A percentile compares a stretch with the other conserved stretches of the same genome.
These are phyloP conservation scores for Dissophora globulifera DNA, from an alignment of 192 early-diverging fungal species.

Conservation along the genomic window DNA sequence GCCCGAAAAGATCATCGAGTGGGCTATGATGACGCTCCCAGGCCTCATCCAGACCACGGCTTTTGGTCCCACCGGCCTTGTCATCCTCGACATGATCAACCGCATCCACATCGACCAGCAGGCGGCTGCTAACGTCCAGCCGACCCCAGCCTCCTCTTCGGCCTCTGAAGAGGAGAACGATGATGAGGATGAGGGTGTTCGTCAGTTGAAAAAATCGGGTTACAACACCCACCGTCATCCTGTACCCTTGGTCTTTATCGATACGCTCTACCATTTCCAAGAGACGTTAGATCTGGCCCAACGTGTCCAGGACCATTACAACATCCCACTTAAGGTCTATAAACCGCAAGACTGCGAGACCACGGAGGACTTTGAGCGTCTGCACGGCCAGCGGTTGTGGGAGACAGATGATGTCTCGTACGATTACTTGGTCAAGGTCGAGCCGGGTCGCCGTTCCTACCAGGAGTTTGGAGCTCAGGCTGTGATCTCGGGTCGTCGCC, in stretches of 20 bases:
- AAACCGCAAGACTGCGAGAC: constrained; percentile 73
- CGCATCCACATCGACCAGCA: constrained; percentile 69
- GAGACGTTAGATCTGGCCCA: constrained; percentile 88
- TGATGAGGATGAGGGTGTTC: constrained; percentile 28
- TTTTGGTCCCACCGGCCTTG: constrained; percentile 92
- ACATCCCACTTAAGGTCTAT: constrained; percentile 75
- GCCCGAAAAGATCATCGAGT: constrained; percentile 85
- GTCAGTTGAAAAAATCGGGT: constrained; percentile 34
- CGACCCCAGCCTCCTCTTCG: constrained; percentile 41
- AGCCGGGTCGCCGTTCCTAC: constrained; percentile 91
- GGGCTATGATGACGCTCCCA: constrained; percentile 85
- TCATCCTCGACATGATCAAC: constrained; percentile 86
- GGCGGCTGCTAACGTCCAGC: constrained; percentile 49
- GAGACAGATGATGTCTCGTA: constrained; percentile 79
- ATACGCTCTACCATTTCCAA: constrained; percentile 94
- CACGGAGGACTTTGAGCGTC: constrained; percentile 72
- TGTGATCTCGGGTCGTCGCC: constrained; percentile 91
- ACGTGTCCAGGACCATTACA: constrained; percentile 74
- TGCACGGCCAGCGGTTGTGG: constrained; percentile 87
- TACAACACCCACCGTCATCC: constrained; percentile 60
- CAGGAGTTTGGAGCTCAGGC: constrained; percentile 75
- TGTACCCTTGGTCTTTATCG: constrained; percentile 91
- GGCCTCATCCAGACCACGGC: constrained; percentile 93
- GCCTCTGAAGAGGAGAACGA: constrained; percentile 50
- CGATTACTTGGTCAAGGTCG: constrained; percentile 95